These are phyloP conservation scores for Cubamyces lactineus DNA, from an alignment of 768 basidiomycete genomes.

Conservation along the genomic window DNA sequence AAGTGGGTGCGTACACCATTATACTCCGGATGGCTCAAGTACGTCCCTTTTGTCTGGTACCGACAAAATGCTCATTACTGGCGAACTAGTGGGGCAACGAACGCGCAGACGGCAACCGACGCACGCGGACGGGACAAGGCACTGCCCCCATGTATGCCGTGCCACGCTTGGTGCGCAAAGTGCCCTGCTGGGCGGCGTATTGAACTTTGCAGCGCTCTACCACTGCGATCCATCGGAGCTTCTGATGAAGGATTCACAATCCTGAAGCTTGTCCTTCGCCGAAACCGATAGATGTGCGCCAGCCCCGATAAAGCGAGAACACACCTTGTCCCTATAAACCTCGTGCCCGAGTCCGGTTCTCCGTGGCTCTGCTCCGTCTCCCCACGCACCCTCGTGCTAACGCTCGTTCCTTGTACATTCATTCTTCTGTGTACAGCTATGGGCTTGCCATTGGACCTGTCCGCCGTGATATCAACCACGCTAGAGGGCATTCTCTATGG, in stretches of 20 bases:
- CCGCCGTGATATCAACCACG: slow-evolving; percentile 30
- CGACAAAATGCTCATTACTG: no score
- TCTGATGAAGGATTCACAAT: background rate
- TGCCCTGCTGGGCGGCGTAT: background rate
- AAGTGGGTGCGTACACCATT: no score
- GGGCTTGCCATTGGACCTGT: slow-evolving; percentile 25
- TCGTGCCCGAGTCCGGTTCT: background rate
- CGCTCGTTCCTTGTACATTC: slow-evolving; percentile 1
- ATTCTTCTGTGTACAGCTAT: slow-evolving; percentile 10
- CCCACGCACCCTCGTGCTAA: slow-evolving; percentile 1
- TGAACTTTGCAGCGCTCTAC: background rate
- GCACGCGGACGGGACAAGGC: no score
- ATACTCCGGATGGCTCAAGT: no score
- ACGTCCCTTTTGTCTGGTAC: no score
- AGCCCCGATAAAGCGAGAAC: background rate
- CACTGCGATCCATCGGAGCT: slow-evolving; percentile 1
- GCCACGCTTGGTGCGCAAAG: background rate
- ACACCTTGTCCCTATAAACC: background rate
- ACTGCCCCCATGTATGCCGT: no score
- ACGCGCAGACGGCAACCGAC: no score
- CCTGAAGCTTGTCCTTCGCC: background rate
- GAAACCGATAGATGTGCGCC: background rate
- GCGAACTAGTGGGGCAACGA: no score
- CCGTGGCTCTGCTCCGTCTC: background rate
- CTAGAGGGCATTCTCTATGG: slow-evolving; percentile 36